Percentiles rank a stretch among this genome's conserved stretches.
phyloP scores from a whole-genome alignment of 2,329 filamentous ascomycete species.

The Fusarium poae region DNA sequence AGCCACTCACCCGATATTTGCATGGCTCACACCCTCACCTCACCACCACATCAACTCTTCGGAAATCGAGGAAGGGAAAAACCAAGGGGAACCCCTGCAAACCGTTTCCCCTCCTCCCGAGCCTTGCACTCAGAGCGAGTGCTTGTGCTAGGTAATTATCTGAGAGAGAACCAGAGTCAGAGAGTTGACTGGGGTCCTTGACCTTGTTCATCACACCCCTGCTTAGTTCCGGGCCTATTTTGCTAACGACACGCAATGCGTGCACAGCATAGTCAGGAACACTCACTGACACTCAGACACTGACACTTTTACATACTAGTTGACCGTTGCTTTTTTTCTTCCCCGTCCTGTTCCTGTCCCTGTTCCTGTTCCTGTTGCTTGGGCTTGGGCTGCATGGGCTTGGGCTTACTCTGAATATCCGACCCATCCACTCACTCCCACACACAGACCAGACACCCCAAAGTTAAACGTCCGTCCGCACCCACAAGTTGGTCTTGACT shows the following conservation, averaged over 20 bases:
- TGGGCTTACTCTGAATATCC: slow-evolving; percentile 21
- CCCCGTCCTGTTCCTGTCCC: background rate
- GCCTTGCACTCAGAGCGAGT: slow-evolving; percentile 11
- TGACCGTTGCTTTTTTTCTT: slow-evolving; percentile 40
- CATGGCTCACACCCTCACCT: slow-evolving; percentile 18
- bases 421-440: slow-evolving; percentile 24
- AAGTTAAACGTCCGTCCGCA: slow-evolving; percentile 20
- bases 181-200: slow-evolving; percentile 34
- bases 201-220: slow-evolving; percentile 26
- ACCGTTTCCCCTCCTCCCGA: slow-evolving; percentile 1
- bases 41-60: slow-evolving; percentile 13
- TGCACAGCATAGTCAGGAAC: slow-evolving; percentile 22
- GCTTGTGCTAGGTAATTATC: slow-evolving; percentile 34
- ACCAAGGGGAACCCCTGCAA: slow-evolving; percentile 2
- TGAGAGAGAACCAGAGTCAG: slow-evolving; percentile 44
- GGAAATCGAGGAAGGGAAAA: slow-evolving; percentile 15
- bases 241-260: slow-evolving; percentile 39
- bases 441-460: slow-evolving; percentile 17
- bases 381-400: slow-evolving; percentile 25
- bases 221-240: slow-evolving; percentile 24
- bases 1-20: slow-evolving; percentile 22
- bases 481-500: slow-evolving; percentile 46
- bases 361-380: background rate
- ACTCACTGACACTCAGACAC: slow-evolving; percentile 15
- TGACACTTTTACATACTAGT: background rate